Evolutionary conservation across 176 grass and related monocot species (phyloP).

Genomic region (Dactylis glomerata): DNA sequence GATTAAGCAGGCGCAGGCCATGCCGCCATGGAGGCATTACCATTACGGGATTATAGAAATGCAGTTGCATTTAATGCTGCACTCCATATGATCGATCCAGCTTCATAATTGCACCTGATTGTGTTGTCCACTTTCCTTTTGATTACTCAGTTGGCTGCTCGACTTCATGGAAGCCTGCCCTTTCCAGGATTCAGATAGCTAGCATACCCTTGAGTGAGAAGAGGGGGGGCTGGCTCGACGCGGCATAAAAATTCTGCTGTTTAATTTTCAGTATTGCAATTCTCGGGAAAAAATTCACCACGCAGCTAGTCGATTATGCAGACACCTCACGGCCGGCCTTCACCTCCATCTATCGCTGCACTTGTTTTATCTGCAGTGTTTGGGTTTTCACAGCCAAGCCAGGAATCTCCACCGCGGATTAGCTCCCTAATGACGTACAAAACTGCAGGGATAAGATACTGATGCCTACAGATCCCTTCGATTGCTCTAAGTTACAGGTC

Average conservation of each 20-base stretch:
- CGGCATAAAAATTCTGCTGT: too few relatives aligned
- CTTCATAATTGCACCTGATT: not conserved
- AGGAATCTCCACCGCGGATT: not conserved
- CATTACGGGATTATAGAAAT: slow-evolving; percentile 1
- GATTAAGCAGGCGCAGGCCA: not conserved
- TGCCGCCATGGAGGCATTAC: not conserved
- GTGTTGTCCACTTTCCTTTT: not conserved
- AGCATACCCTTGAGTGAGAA: too few relatives aligned
- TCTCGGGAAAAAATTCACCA: not conserved
- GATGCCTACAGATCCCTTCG: not conserved
- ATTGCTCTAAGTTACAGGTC: not conserved
- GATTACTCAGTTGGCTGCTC: not conserved
- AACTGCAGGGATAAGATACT: slow-evolving; percentile 13
- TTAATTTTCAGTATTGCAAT: not conserved
- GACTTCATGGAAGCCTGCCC: not conserved
- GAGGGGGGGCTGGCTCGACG: too few relatives aligned
- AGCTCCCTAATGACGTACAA: not conserved
- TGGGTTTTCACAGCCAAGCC: not conserved
- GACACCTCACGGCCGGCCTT: not conserved
- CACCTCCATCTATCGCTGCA: not conserved
- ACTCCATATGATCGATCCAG: not conserved
- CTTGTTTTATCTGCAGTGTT: not conserved
- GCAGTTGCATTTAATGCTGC: slow-evolving; percentile 14
- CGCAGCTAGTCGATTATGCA: not conserved
- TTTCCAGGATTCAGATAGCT: not conserved